Base-by-base conservation (phyloP, 2,329 filamentous ascomycete genomes). In the Ophiostoma sp. region DNA sequence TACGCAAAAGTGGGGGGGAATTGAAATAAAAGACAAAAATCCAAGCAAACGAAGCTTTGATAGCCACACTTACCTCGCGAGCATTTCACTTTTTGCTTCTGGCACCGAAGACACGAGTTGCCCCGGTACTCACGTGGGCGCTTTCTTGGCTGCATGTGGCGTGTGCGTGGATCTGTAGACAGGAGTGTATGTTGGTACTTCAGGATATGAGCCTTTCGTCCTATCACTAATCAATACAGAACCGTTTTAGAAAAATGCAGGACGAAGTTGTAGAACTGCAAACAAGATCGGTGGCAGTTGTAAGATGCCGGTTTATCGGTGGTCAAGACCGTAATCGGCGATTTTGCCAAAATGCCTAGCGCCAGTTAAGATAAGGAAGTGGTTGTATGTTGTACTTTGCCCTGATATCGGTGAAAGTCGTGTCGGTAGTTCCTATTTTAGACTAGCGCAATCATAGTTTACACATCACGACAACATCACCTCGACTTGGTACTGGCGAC, bases 11-110 rank as follows among this genome's bases (percentile, higher is more conserved):
- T 36, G 33, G 8, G 33, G 33, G 33, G 33, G n/a, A n/a, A n/a
- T n/a, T n/a, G n/a, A n/a, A n/a, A n/a, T n/a, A 55, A 22, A 28
- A 33, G 33, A 31, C 72, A 4, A 39, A n/a, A n/a, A n/a, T n/a
- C n/a, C n/a, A n/a, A n/a, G n/a, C n/a, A n/a, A n/a, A n/a, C n/a
- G 36, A 39, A 39, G 36, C 39, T 12, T 9, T 4, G 36, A 39
- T 39, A 39, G 39, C 11, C 11, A 7, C 9, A 42, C 42, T 19
- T 36, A 73, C 72, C 48, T 71, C 68, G 22, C 2, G 72, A 52
- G 31, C 68, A 73, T 31, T 73, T 71, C 9, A 71, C 59, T 31
- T 73, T 73, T 17, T 66, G 72, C 55, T 59, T 73, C 22, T 73
- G 52, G 59, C 72, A 73, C n/a, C 72, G 57, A 55, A 73, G 39